Evolutionary conservation across 306 rosid genomes (phyloP).

Genomic region (Abrus pulchellus): DNA sequence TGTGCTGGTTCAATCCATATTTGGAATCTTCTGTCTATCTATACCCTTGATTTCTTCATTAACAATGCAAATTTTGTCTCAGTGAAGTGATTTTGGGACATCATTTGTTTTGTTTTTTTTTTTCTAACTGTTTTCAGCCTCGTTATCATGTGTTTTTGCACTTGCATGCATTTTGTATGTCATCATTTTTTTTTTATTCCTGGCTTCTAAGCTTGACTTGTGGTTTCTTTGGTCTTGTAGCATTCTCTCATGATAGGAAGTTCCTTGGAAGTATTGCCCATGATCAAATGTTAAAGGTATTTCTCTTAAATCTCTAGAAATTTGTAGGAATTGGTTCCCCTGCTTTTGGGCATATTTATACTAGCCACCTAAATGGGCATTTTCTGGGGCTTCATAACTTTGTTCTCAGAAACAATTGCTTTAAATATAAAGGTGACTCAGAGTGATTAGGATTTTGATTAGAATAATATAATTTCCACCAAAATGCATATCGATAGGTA

Average conservation of each 20-base stretch:
- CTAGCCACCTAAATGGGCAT: not conserved
- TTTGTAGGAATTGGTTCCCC: not conserved
- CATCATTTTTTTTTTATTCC: not conserved
- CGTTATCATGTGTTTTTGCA: conserved; percentile 16
- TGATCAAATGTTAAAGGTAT: conserved; percentile 81
- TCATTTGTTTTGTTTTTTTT: not conserved
- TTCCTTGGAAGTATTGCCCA: conserved; percentile 88
- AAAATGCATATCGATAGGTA: not conserved
- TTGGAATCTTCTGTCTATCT: conserved; percentile 18
- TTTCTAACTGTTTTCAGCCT: conserved; percentile 9
- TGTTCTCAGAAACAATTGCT: not conserved
- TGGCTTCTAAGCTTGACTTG: conserved; percentile 41
- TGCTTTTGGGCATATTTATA: conserved; percentile 11
- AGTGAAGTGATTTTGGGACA: conserved; percentile 11
- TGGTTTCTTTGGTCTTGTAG: conserved; percentile 59
- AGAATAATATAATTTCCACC: not conserved
- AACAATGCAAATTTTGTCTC: conserved; percentile 3
- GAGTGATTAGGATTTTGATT: not conserved
- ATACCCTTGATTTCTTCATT: not conserved
- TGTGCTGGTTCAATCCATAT: not conserved
- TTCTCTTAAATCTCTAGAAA: conserved; percentile 31
- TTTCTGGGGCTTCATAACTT: not conserved
- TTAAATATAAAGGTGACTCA: not conserved
- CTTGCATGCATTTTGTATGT: conserved; percentile 15
- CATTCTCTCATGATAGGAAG: conserved; percentile 80